Conservation (phyloP, 2,329 filamentous ascomycete species). For the Apiospora pterosperma region DNA sequence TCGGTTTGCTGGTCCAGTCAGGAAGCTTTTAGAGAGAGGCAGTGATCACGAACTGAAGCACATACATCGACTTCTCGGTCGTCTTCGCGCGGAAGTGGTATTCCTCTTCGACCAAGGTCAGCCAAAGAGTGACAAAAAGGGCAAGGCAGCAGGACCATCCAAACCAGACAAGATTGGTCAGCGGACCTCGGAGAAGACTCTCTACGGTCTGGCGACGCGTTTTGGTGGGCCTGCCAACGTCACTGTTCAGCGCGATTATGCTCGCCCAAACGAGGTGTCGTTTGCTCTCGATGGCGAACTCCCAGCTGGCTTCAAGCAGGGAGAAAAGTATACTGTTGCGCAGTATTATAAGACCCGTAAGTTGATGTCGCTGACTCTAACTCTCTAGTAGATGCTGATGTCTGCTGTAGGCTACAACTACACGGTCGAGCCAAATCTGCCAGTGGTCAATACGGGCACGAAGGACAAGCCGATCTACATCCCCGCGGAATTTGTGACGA, state of each 20-base stretch:
- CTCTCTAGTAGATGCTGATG: background rate
- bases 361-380: background rate
- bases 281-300: slow-evolving; percentile 27
- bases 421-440: slow-evolving; percentile 36
- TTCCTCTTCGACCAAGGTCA: slow-evolving; percentile 14
- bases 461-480: slow-evolving; percentile 56
- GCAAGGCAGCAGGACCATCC: slow-evolving; percentile 2
- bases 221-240: slow-evolving; percentile 28
- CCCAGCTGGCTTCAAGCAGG: slow-evolving; percentile 21
- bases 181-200: slow-evolving; percentile 16
- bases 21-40: slow-evolving; percentile 27
- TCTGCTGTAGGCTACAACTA: slow-evolving; percentile 20
- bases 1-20: slow-evolving; percentile 34
- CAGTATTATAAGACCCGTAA: background rate
- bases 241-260: slow-evolving; percentile 11
- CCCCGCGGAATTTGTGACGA: slow-evolving; percentile 62
- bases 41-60: background rate
- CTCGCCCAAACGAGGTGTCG: slow-evolving; percentile 22
- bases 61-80: slow-evolving; percentile 14
- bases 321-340: slow-evolving; percentile 31
- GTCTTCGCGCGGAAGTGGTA: slow-evolving; percentile 15
- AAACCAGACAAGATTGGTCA: slow-evolving; percentile 6
- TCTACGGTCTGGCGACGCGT: slow-evolving; percentile 23
- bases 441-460: slow-evolving; percentile 66
- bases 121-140: slow-evolving; percentile 16